Base-by-base conservation (phyloP, 805 yeast genomes). In the Metschnikowia picachoensis region DNA sequence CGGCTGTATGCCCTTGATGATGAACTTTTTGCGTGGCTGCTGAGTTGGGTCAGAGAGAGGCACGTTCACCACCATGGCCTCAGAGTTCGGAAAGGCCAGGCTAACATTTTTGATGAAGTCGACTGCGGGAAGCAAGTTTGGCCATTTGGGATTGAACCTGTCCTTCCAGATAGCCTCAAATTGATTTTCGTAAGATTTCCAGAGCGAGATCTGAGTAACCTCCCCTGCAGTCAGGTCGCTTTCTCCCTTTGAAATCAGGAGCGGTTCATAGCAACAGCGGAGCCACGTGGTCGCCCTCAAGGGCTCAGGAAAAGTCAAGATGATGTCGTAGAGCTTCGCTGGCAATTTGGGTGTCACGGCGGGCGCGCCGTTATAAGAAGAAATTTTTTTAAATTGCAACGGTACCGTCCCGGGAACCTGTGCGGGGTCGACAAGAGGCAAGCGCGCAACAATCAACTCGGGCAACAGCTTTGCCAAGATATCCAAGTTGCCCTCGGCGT, bases 91-190 rank as follows among this genome's bases (percentile, higher is more conserved):
- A 62, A 94, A 94, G 1, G 96, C 96, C 49, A 81, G 80, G 30
- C 91, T 85, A 16, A 92, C 98, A 60, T 94, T 92, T 58, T 92
- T 89, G 63, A 94, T 94, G 64, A 94, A 94, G 55, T 94, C 98
- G 11, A 94, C 97, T 0, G 99, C 99, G 1, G 97, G 96, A 30
- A 92, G 73, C 41, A 92, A 69, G 43, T 52, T 54, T 46, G 60
- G 60, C 55, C 53, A 65, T 36, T 61, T 62, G 14, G 61, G 53
- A 40, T 58, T 60, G 48, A 48, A 48, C 27, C 61, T 55, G 34
- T 60, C 60, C 55, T 81, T 79, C 57, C 83, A 77, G 44, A 78
- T 79, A 44, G 76, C 77, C 50, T 85, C 85, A 59, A 94, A 94
- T 62, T 86, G 94, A 12, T 82, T 72, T 64, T 94, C 98, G 67